A percentile compares a stretch with the other conserved stretches of the same genome.
Evolutionary conservation across 345 rosid genomes (phyloP).

Genomic region (Punica granatum): DNA sequence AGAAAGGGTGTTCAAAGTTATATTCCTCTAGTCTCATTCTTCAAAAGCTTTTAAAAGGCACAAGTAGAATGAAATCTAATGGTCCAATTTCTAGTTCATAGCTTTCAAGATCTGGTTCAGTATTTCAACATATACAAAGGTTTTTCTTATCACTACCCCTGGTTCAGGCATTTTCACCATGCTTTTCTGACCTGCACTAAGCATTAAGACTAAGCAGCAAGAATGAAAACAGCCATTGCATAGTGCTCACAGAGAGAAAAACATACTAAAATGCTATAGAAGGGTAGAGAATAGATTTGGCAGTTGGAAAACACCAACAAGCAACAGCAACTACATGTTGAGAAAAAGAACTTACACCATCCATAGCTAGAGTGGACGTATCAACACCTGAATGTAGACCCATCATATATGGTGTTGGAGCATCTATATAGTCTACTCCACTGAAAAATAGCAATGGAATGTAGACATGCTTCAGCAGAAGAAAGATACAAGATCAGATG

Average conservation of each 20-base stretch:
- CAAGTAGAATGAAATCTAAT: background rate
- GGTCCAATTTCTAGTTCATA: background rate
- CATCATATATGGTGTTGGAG: conserved; percentile 99
- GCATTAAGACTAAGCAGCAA: background rate
- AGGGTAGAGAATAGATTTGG: background rate
- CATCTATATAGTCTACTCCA: conserved; percentile 99
- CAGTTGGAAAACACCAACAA: background rate
- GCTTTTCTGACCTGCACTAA: background rate
- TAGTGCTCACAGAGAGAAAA: background rate
- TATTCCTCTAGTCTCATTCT: no score
- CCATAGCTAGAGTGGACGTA: conserved; percentile 79
- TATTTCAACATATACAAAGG: background rate
- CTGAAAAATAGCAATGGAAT: conserved; percentile 99
- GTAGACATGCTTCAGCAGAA: conserved; percentile 95
- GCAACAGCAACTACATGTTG: background rate
- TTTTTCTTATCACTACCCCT: background rate
- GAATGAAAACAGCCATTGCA: background rate
- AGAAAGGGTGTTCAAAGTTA: no score
- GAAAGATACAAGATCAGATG: conserved; percentile 50
- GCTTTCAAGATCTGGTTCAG: background rate
- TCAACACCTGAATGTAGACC: conserved; percentile 98
- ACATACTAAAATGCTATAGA: background rate
- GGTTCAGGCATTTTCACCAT: background rate
- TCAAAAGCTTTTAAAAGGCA: background rate
- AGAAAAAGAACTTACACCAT: conserved; percentile 68